Evolutionary conservation across 2,329 filamentous ascomycete genomes (phyloP).

Genomic region (Venturia asperata): DNA sequence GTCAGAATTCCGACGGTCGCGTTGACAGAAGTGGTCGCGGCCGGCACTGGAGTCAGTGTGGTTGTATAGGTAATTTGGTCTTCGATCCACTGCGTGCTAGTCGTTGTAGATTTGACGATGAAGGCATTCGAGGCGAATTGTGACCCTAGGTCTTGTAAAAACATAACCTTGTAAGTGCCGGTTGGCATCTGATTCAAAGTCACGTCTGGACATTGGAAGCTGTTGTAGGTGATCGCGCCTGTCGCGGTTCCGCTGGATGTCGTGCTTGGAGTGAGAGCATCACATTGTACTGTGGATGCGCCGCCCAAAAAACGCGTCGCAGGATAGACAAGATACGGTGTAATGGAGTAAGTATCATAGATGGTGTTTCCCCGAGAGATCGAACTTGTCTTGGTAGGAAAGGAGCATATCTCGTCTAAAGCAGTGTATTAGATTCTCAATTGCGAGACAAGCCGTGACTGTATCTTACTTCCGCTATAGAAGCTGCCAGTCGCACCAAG

Average conservation of each 20-base stretch:
- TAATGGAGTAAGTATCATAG: neutral
- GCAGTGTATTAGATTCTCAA: neutral
- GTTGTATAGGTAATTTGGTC: neutral
- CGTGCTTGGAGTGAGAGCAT: neutral
- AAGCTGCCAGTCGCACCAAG: conserved; percentile 10
- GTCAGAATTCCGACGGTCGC: neutral
- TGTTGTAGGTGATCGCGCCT: conserved; percentile 7
- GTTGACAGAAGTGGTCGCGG: neutral
- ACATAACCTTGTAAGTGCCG: neutral
- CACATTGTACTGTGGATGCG: neutral
- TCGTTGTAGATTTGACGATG: neutral
- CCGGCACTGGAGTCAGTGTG: neutral
- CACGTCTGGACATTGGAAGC: neutral
- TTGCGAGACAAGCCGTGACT: neutral
- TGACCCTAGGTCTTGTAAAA: neutral
- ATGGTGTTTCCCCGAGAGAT: neutral
- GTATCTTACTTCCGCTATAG: neutral
- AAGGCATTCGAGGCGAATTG: neutral
- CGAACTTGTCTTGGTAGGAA: neutral
- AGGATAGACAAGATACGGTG: conserved; percentile 2
- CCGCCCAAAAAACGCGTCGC: neutral
- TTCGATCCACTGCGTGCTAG: neutral
- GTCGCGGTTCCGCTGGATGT: neutral
- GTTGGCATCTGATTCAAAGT: conserved; percentile 10
- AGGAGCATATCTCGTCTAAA: neutral